Conservation (phyloP, 179 eudicot species). For the Kewa caespitosa region DNA sequence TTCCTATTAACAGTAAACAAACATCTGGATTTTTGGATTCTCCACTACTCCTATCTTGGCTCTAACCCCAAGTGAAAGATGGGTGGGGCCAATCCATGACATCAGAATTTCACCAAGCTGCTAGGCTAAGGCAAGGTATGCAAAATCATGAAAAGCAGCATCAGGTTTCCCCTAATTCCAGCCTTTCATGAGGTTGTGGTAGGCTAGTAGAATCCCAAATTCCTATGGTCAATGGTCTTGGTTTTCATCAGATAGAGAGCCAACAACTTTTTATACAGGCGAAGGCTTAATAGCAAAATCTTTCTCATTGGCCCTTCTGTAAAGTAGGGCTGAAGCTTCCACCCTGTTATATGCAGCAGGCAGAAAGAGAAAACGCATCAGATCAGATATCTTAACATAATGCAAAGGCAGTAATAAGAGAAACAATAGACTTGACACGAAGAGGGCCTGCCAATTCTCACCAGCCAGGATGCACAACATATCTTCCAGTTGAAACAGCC, state of each 20-base stretch:
- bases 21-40: no score
- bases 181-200: slow-evolving; percentile 5
- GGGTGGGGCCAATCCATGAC: no score
- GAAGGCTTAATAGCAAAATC: slow-evolving; percentile 82
- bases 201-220: slow-evolving; percentile 3
- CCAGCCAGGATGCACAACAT: slow-evolving; percentile 97
- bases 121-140: no score
- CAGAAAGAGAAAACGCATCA: slow-evolving; percentile 8
- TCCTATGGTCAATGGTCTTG: background rate
- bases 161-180: slow-evolving; percentile 11
- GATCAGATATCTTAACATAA: slow-evolving; percentile 15
- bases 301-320: slow-evolving; percentile 89
- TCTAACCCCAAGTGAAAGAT: no score
- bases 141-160: slow-evolving; percentile 13
- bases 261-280: slow-evolving; percentile 10
- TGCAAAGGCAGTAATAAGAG: background rate
- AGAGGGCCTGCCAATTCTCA: slow-evolving; percentile 34
- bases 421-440: background rate
- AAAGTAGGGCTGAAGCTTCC: slow-evolving; percentile 96
- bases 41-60: no score
- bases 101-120: no score
- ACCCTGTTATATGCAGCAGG: slow-evolving; percentile 56
- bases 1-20: no score
- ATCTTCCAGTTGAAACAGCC: slow-evolving; percentile 86
- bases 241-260: background rate